Percentiles rank a stretch among this genome's conserved stretches.
phyloP scores from a whole-genome alignment of 2,329 filamentous ascomycete species.

The Ceratocystiopsis minuta region DNA sequence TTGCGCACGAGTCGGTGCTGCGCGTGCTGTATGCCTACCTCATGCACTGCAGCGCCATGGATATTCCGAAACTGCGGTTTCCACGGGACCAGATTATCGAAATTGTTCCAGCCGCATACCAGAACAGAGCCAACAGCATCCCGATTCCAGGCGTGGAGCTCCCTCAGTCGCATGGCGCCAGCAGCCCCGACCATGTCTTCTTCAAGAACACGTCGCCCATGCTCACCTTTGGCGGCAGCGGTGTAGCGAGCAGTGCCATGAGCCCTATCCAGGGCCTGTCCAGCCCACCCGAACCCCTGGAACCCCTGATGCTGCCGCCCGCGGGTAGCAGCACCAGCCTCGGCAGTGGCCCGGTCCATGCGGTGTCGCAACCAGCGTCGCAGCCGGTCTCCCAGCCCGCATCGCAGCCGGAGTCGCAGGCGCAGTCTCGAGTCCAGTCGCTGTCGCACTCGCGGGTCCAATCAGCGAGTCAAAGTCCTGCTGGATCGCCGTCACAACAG shows the following conservation, averaged over 20 bases:
- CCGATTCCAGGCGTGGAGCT: conserved; percentile 51
- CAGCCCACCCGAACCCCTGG: conserved; percentile 25
- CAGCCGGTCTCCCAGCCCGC: not conserved
- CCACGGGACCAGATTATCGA: conserved; percentile 96
- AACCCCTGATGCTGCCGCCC: conserved; percentile 11
- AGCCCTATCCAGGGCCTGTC: conserved; percentile 30
- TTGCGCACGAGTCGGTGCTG: conserved; percentile 94
- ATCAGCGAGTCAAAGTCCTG: not conserved
- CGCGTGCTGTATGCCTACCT: conserved; percentile 93
- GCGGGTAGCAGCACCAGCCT: not conserved
- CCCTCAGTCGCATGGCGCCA: conserved; percentile 3
- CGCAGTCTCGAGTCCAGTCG: conserved; percentile 5
- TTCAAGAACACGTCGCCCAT: conserved; percentile 55
- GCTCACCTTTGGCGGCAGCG: conserved; percentile 53
- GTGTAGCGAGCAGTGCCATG: conserved; percentile 30
- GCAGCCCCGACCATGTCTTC: conserved; percentile 8
- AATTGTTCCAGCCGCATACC: conserved; percentile 93
- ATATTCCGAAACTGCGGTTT: conserved; percentile 85
- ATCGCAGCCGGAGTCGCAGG: conserved; percentile 4
- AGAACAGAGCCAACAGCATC: conserved; percentile 86
- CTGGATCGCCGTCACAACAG: conserved; percentile 2
- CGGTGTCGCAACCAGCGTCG: not conserved
- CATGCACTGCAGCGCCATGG: conserved; percentile 93
- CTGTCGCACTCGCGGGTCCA: conserved; percentile 1
- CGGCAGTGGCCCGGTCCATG: not conserved